Base-by-base conservation (phyloP, 129 eudicot genomes). In the Arctium minus region DNA sequence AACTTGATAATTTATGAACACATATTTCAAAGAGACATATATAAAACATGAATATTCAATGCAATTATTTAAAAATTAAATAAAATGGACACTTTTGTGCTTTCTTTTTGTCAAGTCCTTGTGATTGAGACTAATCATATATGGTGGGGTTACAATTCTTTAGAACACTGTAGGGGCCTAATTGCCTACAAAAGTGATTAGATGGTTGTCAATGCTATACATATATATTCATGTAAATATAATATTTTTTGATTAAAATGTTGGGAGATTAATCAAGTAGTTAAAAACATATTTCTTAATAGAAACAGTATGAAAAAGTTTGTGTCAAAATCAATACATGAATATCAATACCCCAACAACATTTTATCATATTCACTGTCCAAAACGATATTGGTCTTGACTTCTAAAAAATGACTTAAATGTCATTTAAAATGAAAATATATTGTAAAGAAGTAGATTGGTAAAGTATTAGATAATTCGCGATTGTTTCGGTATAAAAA, bases 91-190 rank as follows among this genome's bases (percentile, higher is more conserved):
- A 69, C 78, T 75, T 85, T 73, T 64, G 67, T 83, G 74, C 44
- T 60, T 84, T 72, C 83, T 73, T 78, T 83, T 84, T 71, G 86
- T 78, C 84, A 73, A 74, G 84, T 79, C 84, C 9, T 79, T 6
- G 64, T 79, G 84, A 84, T 84, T 65, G 84, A 73, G 84, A 84
- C 84, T 84, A 73, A 84, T 79, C 87, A 84, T 73, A 74, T 64
- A 69, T 79, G 62, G 74, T 81, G 79, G 65, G 70, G 76, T 67
- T 73, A 46, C 37, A 74, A 73, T 79, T 79, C 72, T 46, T 36
- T 73, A 33, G 11, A 46, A 84, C 72, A 67, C 44, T 73, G n/a
- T 73, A 42, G 87, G 76, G 83, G 75, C n/a, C 44, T 72, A 42
- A 72, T 79, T 31, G 73, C 80, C 62, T 64, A 10, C 39, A 62